These are phyloP conservation scores for Jaltomata sinuosa DNA, from an alignment of 257 asterid genomes.

Conservation along the genomic window DNA sequence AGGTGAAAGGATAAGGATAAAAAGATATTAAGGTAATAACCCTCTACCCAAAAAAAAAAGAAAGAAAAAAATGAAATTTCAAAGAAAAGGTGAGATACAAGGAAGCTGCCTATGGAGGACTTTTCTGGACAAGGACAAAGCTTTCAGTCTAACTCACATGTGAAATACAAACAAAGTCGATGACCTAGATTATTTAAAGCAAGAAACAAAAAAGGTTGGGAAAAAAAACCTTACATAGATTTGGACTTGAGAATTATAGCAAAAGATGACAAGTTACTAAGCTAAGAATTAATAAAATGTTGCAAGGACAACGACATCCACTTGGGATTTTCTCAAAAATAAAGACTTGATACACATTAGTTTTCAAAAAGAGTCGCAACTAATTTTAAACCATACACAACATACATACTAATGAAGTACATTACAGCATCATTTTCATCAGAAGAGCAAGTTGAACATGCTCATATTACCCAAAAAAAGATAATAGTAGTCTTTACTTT, in stretches of 20 bases:
- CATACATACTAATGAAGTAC: too few species aligned
- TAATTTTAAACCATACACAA: too few species aligned
- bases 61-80: not conserved
- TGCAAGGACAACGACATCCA: too few species aligned
- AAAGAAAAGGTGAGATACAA: not conserved
- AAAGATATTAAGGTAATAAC: not conserved
- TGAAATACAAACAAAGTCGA: constrained; percentile 1
- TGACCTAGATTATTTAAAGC: not conserved
- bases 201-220: not conserved
- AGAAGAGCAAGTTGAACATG: too few species aligned
- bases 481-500: too few species aligned
- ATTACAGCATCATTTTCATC: too few species aligned
- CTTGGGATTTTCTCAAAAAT: too few species aligned
- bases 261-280: not conserved
- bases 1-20: not conserved
- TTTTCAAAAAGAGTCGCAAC: too few species aligned
- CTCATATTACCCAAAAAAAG: too few species aligned
- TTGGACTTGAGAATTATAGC: not conserved
- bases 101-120: constrained; percentile 1
- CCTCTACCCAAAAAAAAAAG: not conserved
- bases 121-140: not conserved
- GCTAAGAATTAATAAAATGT: too few species aligned
- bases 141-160: constrained; percentile 4
- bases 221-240: not conserved
- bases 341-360: too few species aligned